These are phyloP conservation scores for Phanerodontia chrysosporium DNA, from an alignment of 768 basidiomycete species.

Conservation along the genomic window DNA sequence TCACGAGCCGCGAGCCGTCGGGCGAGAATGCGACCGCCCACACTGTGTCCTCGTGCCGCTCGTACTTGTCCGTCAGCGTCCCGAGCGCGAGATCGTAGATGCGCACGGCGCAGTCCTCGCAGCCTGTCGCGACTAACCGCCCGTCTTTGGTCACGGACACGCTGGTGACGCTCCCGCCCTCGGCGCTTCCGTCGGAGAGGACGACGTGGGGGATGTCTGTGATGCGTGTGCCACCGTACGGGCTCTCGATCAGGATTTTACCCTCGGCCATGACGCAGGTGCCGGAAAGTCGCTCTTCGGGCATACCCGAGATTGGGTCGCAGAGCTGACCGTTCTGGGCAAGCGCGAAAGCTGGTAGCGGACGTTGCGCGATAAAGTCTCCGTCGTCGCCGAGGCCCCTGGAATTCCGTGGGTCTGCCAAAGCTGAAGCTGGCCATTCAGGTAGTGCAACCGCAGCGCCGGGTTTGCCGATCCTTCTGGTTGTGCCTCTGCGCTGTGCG, in stretches of 20 bases:
- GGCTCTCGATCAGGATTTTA: neutral
- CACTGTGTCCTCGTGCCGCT: conserved; percentile 15
- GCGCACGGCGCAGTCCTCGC: conserved; percentile 20
- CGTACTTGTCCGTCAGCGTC: neutral
- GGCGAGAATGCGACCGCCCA: conserved; percentile 23
- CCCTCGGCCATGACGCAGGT: neutral
- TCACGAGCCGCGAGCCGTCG: conserved; percentile 21
- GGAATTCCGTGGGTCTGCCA: too few relatives aligned
- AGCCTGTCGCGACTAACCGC: conserved; percentile 21
- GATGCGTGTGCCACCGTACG: neutral
- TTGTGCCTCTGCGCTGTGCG: neutral
- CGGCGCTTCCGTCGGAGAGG: conserved; percentile 7
- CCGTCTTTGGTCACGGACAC: conserved; percentile 19
- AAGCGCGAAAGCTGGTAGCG: neutral
- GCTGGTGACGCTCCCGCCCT: conserved; percentile 9
- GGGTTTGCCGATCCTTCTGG: neutral
- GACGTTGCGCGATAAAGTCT: neutral
- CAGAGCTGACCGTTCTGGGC: neutral
- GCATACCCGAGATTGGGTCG: neutral
- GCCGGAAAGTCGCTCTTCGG: neutral
- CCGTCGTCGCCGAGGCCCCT: neutral
- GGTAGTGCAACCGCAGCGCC: neutral
- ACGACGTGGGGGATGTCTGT: conserved; percentile 5
- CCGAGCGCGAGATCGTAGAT: conserved; percentile 26
- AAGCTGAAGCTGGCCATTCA: neutral